Evolutionary conservation across 305 asterid genomes (phyloP).

Genomic region (Fraxinus nigra): DNA sequence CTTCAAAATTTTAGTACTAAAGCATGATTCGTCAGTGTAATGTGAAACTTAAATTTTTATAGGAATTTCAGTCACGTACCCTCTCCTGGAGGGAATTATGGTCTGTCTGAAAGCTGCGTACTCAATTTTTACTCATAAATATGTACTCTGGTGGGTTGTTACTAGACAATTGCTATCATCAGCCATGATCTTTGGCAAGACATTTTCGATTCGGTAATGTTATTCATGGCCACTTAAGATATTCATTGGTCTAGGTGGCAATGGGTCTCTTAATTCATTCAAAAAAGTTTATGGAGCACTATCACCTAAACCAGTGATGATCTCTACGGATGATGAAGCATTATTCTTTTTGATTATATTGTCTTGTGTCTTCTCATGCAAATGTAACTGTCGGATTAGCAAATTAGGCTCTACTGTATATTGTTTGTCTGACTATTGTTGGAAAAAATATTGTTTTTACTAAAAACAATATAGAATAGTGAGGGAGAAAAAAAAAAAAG

Average conservation of each 20-base stretch:
- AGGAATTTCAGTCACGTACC: not conserved
- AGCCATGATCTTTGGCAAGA: not conserved
- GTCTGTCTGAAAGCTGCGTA: not conserved
- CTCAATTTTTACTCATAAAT: not conserved
- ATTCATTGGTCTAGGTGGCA: not conserved
- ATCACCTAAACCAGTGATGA: too few species aligned
- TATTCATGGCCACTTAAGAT: not conserved
- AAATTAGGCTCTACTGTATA: too few species aligned
- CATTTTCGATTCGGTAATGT: not conserved
- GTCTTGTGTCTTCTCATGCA: too few species aligned
- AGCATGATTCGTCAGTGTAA: conserved; percentile 25
- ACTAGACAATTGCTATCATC: not conserved
- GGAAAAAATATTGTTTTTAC: too few species aligned
- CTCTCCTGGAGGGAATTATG: not conserved
- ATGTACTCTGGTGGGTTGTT: not conserved
- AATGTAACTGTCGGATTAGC: too few species aligned
- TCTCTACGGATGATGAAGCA: too few species aligned
- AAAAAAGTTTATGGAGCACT: not conserved
- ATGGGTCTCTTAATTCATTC: not conserved
- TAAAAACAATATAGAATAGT: too few species aligned
- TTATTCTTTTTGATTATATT: too few species aligned
- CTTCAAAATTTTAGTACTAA: conserved; percentile 1
- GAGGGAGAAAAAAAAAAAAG: too few species aligned
- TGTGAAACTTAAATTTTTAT: conserved; percentile 1
- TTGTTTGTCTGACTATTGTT: too few species aligned